Percentiles rank a stretch among this genome's conserved stretches.
Conservation (phyloP, 768 basidiomycete genomes). For the Arthromyces matolae region DNA sequence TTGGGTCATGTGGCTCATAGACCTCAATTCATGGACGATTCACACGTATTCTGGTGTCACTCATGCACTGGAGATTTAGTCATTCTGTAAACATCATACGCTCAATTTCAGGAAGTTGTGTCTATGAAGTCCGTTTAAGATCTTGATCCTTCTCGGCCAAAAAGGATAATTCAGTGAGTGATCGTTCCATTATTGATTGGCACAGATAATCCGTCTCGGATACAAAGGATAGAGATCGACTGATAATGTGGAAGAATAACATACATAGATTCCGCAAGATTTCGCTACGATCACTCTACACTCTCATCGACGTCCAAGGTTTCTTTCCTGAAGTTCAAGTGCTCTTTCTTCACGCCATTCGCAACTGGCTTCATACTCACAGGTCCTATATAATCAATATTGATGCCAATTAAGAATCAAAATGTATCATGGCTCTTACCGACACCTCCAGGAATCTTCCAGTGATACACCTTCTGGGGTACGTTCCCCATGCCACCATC, state of each 20-base stretch:
- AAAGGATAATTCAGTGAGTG: no score
- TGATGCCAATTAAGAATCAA: background rate
- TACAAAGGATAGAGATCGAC: no score
- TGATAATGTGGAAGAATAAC: no score
- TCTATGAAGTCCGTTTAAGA: no score
- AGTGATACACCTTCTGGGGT: conserved; percentile 67
- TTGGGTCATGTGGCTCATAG: conserved; percentile 31
- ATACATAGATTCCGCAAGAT: no score
- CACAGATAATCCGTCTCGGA: no score
- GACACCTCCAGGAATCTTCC: conserved; percentile 58
- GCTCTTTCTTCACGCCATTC: conserved; percentile 74
- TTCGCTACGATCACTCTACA: no score
- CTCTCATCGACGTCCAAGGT: background rate
- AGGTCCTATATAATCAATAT: conserved; percentile 39
- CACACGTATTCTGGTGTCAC: conserved; percentile 88
- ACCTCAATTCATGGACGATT: conserved; percentile 81
- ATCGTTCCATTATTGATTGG: no score
- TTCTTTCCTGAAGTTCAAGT: conserved; percentile 26
- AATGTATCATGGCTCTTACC: conserved; percentile 46
- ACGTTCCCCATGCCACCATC: conserved; percentile 76
- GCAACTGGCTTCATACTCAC: conserved; percentile 72
- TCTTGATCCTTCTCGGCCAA: no score
- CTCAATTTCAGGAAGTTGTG: no score
- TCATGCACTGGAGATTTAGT: conserved; percentile 81
- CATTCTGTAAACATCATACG: conserved; percentile 53